Evolutionary conservation across 371 early-diverging fungal species (phyloP).

Genomic region (Gilbertella persicaria): DNA sequence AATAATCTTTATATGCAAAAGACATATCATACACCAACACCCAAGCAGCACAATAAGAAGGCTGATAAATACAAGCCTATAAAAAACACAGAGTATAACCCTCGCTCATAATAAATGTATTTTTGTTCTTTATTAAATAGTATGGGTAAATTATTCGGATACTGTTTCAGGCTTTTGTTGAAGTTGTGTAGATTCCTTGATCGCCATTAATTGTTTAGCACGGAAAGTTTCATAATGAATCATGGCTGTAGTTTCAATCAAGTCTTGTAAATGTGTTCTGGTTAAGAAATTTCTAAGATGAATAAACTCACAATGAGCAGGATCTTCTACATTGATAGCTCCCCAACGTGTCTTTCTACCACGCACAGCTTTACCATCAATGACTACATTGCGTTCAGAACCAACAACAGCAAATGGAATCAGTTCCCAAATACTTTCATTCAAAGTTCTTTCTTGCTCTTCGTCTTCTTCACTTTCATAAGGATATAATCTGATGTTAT

Average conservation of each 20-base stretch:
- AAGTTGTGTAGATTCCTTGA: constrained; percentile 68
- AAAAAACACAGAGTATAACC: too few species aligned
- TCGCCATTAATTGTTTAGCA: constrained; percentile 80
- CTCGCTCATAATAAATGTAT: too few species aligned
- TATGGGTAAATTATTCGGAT: background rate
- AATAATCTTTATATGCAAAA: too few species aligned
- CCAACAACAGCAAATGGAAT: constrained; percentile 89
- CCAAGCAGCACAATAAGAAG: too few species aligned
- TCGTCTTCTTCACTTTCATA: constrained; percentile 83
- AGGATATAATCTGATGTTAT: constrained; percentile 90
- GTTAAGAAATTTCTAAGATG: constrained; percentile 87
- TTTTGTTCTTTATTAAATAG: too few species aligned
- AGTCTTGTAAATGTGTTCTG: constrained; percentile 81
- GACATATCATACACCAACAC: too few species aligned
- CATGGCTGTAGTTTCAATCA: constrained; percentile 85
- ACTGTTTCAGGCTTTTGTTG: background rate
- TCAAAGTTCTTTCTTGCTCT: constrained; percentile 74
- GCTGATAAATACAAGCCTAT: too few species aligned
- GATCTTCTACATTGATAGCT: constrained; percentile 73
- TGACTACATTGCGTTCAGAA: constrained; percentile 79
- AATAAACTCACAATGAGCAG: constrained; percentile 77
- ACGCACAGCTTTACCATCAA: constrained; percentile 79
- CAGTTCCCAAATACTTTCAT: constrained; percentile 72
- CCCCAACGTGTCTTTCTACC: constrained; percentile 74
- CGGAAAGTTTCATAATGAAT: constrained; percentile 94